Conservation (phyloP, 257 asterid genomes). For the Knoxia roxburghii region DNA sequence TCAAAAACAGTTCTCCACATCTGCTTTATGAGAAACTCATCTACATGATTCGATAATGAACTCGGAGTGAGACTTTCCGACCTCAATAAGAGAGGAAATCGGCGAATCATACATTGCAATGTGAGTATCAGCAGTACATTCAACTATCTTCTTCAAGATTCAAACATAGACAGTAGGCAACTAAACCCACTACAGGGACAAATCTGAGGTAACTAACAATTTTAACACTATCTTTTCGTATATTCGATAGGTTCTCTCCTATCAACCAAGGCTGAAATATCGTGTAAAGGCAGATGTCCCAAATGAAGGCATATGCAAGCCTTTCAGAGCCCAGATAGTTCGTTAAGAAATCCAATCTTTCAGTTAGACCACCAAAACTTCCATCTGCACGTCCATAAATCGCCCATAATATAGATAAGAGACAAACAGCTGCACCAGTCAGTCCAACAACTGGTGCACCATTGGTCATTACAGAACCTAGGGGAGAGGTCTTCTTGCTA, state of each 20-base stretch:
- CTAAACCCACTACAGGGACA: slow-evolving; percentile 70
- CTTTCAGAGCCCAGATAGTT: slow-evolving; percentile 71
- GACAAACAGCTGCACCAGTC: slow-evolving; percentile 51
- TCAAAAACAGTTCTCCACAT: background rate
- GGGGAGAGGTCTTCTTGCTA: slow-evolving; percentile 44
- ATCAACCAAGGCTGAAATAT: slow-evolving; percentile 93
- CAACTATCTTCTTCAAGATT: slow-evolving; percentile 34
- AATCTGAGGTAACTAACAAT: slow-evolving; percentile 55
- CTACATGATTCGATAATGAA: too few relatives aligned
- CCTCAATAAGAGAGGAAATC: background rate
- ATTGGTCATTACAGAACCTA: slow-evolving; percentile 59
- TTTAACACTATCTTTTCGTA: slow-evolving; percentile 43
- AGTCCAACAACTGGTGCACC: slow-evolving; percentile 71
- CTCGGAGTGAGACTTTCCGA: too few relatives aligned
- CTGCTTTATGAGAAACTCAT: too few relatives aligned
- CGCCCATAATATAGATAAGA: slow-evolving; percentile 65
- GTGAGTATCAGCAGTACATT: slow-evolving; percentile 1
- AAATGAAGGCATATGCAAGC: slow-evolving; percentile 87
- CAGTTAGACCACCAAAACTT: slow-evolving; percentile 45
- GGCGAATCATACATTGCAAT: background rate
- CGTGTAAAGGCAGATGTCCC: slow-evolving; percentile 70
- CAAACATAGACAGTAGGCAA: slow-evolving; percentile 67
- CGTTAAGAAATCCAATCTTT: slow-evolving; percentile 58
- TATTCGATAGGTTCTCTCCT: slow-evolving; percentile 66
- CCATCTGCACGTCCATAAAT: slow-evolving; percentile 71